phyloP scores from a whole-genome alignment of 2,329 filamentous ascomycete genomes.

The Passalora sequoiae region DNA sequence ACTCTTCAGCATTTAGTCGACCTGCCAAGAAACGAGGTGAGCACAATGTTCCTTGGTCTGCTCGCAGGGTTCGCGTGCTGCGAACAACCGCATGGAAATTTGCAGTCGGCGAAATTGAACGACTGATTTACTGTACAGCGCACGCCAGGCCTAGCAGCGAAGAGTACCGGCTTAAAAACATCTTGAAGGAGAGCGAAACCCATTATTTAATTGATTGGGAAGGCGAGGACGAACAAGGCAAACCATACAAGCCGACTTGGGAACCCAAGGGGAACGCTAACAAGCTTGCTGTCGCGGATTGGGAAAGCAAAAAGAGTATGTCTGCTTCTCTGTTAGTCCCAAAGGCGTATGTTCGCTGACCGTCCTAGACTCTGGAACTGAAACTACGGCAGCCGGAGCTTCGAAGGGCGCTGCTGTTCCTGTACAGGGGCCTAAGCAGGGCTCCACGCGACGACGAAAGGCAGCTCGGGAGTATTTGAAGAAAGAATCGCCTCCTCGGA shows the following conservation, averaged over 20 bases:
- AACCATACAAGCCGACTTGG: constrained; percentile 50
- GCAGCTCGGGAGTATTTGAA: too few species aligned
- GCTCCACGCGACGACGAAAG: too few species aligned
- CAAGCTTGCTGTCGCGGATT: constrained; percentile 33
- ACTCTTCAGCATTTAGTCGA: background rate
- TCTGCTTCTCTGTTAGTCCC: too few species aligned
- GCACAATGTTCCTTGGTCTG: too few species aligned
- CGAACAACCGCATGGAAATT: too few species aligned
- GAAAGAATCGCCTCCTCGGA: too few species aligned
- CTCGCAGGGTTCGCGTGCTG: too few species aligned
- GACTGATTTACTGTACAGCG: too few species aligned
- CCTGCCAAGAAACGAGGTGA: constrained; percentile 2
- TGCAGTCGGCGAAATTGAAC: too few species aligned
- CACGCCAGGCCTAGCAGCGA: too few species aligned
- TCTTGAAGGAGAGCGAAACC: constrained; percentile 32
- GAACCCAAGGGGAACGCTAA: constrained; percentile 39
- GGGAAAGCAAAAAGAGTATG: constrained; percentile 30
- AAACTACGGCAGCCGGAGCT: background rate
- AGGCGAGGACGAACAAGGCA: constrained; percentile 47
- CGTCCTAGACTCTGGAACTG: background rate
- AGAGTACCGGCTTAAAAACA: constrained; percentile 27
- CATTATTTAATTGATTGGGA: constrained; percentile 56
- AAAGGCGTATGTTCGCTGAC: background rate
- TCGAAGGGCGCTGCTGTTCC: too few species aligned
- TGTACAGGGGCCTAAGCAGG: too few species aligned